Conservation (phyloP, 225 moss, liverwort and hornwort species). For the Rhytidiadelphus loreus region DNA sequence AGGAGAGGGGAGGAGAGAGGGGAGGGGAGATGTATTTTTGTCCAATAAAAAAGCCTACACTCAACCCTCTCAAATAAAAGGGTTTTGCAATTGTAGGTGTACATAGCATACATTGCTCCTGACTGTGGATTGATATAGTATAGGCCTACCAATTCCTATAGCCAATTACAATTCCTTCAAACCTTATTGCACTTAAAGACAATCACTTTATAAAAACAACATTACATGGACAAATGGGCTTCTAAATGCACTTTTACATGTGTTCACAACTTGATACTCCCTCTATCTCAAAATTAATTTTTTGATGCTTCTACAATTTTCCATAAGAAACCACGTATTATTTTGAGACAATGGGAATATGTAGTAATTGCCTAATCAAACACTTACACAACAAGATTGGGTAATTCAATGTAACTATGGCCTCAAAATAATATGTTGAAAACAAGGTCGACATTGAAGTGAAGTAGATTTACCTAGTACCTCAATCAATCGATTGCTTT, state of each 20-base stretch:
- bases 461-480: not conserved
- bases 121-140: no score
- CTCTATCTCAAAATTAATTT: no score
- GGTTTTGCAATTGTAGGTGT: not conserved
- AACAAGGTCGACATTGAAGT: fast-evolving
- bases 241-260: not conserved
- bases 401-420: not conserved
- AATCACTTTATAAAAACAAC: not conserved
- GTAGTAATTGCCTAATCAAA: not conserved
- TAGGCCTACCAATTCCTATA: fast-evolving
- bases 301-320: fast-evolving
- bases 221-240: not conserved
- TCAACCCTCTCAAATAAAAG: not conserved
- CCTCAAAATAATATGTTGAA: not conserved
- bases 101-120: not conserved
- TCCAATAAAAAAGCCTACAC: fast-evolving
- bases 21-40: no score
- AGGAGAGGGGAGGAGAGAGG: fast-evolving
- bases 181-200: fast-evolving
- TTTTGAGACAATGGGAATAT: not conserved
- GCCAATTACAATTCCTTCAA: fast-evolving
- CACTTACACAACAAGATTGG: fast-evolving
- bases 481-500: not conserved
- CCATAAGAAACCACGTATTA: fast-evolving
- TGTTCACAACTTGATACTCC: not conserved